Evolutionary conservation across 2,329 filamentous ascomycete genomes (phyloP).

Genomic region (Ceratocystis ficicola): DNA sequence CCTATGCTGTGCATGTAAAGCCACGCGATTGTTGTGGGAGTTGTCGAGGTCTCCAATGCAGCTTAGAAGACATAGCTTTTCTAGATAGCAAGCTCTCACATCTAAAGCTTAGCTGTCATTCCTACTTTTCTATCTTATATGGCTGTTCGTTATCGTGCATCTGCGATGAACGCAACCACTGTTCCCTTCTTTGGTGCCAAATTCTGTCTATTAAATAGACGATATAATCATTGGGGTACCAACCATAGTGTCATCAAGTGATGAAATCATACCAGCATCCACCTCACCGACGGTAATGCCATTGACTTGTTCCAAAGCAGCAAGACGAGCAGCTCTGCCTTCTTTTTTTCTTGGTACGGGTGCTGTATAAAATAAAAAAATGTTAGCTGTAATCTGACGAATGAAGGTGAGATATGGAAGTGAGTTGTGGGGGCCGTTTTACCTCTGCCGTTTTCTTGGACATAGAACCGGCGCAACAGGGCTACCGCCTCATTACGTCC

Average conservation of each 20-base stretch:
- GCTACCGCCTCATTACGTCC: slow-evolving; percentile 88
- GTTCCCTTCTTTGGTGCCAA: neutral
- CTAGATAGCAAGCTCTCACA: too few species aligned
- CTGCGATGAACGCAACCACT: neutral
- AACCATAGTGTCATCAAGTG: slow-evolving; percentile 13
- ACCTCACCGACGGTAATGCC: slow-evolving; percentile 21
- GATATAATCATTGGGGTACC: neutral
- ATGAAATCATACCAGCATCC: slow-evolving; percentile 21
- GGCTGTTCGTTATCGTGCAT: neutral
- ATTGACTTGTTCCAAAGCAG: slow-evolving; percentile 22
- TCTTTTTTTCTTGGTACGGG: slow-evolving; percentile 23
- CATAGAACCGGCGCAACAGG: slow-evolving; percentile 83
- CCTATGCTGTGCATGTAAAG: neutral
- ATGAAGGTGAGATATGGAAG: neutral
- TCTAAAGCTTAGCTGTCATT: too few species aligned
- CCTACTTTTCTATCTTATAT: too few species aligned
- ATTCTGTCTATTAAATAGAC: neutral
- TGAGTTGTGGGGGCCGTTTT: slow-evolving; percentile 25
- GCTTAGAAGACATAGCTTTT: too few species aligned
- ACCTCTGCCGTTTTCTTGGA: slow-evolving; percentile 94
- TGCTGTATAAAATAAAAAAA: slow-evolving; percentile 13
- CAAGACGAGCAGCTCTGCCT: slow-evolving; percentile 22
- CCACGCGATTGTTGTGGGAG: neutral
- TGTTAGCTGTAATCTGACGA: neutral
- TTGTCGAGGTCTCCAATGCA: too few species aligned